Conservation (phyloP, 176 grass and related monocot species). For the Hyparrhenia diplandra region DNA sequence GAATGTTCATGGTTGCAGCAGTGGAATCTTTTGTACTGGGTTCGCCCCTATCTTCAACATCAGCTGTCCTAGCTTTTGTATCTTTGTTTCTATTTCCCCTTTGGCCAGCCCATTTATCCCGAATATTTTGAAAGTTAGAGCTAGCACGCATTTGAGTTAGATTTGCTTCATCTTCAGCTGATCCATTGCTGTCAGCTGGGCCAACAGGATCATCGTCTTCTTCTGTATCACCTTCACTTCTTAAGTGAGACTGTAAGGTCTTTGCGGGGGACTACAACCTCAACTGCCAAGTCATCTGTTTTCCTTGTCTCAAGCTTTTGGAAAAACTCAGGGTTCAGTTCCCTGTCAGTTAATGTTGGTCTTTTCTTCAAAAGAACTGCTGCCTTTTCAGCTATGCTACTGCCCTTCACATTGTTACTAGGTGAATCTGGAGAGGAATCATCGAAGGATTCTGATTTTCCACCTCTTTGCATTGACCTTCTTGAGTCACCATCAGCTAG, state of each 20-base stretch:
- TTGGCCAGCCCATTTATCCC: slow-evolving; percentile 68
- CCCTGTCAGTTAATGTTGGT: slow-evolving; percentile 71
- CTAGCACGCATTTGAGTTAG: slow-evolving; percentile 33
- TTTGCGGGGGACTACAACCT: slow-evolving; percentile 76
- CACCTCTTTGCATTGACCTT: slow-evolving; percentile 30
- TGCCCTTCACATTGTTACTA: slow-evolving; percentile 54
- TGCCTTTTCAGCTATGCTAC: slow-evolving; percentile 75
- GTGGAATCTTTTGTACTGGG: slow-evolving; percentile 47
- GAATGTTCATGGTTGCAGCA: slow-evolving; percentile 34
- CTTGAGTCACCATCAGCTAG: slow-evolving; percentile 44
- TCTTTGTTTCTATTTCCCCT: slow-evolving; percentile 56
- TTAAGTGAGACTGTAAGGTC: slow-evolving; percentile 49
- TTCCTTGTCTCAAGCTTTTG: slow-evolving; percentile 87
- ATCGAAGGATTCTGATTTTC: slow-evolving; percentile 38
- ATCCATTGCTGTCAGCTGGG: slow-evolving; percentile 49
- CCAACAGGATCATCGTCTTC: slow-evolving; percentile 48
- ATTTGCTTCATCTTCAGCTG: slow-evolving; percentile 41
- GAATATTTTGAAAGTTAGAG: slow-evolving; percentile 47
- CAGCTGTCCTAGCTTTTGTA: slow-evolving; percentile 57
- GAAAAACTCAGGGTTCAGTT: slow-evolving; percentile 89
- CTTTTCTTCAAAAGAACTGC: slow-evolving; percentile 85
- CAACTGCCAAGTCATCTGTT: slow-evolving; percentile 67
- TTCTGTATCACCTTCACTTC: slow-evolving; percentile 52
- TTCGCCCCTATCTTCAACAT: slow-evolving; percentile 55
- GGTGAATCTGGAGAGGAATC: slow-evolving; percentile 50